A percentile compares a stretch with the other conserved stretches of the same genome.
Evolutionary conservation across 257 asterid species (phyloP).

Genomic region (Scutellaria baicalensis): DNA sequence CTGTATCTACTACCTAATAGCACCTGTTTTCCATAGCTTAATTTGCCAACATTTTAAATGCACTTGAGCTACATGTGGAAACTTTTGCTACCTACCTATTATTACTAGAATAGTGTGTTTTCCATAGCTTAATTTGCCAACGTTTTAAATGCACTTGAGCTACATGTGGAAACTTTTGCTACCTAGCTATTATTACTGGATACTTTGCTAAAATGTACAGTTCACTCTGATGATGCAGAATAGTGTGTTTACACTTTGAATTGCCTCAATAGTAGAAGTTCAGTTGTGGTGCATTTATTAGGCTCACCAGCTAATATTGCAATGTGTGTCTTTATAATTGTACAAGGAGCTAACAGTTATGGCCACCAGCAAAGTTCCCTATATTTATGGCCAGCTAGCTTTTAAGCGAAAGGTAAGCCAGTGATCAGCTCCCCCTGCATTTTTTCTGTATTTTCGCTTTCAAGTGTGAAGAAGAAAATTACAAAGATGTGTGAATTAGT

Average conservation of each 20-base stretch:
- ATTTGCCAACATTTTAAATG: no score
- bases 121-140: not conserved
- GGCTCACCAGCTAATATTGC: constrained; percentile 12
- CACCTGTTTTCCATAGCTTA: no score
- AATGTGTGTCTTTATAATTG: not conserved
- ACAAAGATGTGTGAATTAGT: not conserved
- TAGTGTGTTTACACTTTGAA: not conserved
- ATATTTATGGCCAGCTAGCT: not conserved
- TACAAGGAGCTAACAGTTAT: not conserved
- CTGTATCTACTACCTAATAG: not conserved
- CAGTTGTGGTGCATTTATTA: constrained; percentile 20
- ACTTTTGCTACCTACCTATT: no score
- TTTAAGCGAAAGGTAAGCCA: not conserved
- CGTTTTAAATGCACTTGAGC: not conserved
- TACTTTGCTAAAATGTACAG: not conserved
- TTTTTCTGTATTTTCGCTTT: not conserved
- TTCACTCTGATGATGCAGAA: not conserved
- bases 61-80: no score
- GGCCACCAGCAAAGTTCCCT: no score
- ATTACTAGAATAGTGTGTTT: no score
- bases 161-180: not conserved
- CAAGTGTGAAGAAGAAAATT: not conserved
- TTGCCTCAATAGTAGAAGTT: not conserved
- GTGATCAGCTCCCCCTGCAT: not conserved
- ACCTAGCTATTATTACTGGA: not conserved